Base-by-base conservation (phyloP, 805 yeast species). In the Scheffersomyces amazonensis region DNA sequence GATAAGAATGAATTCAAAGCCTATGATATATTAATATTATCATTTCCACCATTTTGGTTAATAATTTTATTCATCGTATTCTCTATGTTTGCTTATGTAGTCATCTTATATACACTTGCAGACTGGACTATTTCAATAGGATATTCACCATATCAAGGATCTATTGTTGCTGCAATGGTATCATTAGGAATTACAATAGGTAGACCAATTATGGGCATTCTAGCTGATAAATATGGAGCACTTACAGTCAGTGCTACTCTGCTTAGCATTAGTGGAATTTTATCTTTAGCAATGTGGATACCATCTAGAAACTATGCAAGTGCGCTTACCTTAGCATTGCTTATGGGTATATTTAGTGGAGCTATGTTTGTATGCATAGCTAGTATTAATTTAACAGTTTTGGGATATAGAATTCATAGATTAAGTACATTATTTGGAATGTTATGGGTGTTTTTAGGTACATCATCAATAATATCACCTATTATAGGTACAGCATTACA, bases 41-140 rank as follows among this genome's bases (percentile, higher is more conserved):
- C 42, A 11, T 54, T 61, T 22, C 60, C 64, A 25, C 78, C 78
- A 0, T 59, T 70, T 44, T 71, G 73, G 71, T 40, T 70, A 23
- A 43, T 67, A 17, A 49, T 60, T 1, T 50, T 67, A 17, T 75
- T 70, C 52, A 58, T 71, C 12, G 60, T 71, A 36, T 63, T 73
- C 34, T 72, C 83, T 9, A 60, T 77, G 56, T 68, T 80, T 45
- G 87, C 85, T 0, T 81, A 81, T 48, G 83, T 79, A 28, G 71
- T 76, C 16, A 61, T 79, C 30, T 63, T 80, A 53, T 80, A 80
- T 54, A 72, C 77, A 25, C 57, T 81, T 46, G 78, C 81, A 7
- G 80, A 80, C 44, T 79, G 75, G 48, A 77, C 86, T 9, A 65
- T 72, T 3, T 73, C 83, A 2, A 48, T 81, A 40, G 88, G 88